phyloP scores from a whole-genome alignment of 2,329 filamentous ascomycete species.

The Aspergillus melleus region DNA sequence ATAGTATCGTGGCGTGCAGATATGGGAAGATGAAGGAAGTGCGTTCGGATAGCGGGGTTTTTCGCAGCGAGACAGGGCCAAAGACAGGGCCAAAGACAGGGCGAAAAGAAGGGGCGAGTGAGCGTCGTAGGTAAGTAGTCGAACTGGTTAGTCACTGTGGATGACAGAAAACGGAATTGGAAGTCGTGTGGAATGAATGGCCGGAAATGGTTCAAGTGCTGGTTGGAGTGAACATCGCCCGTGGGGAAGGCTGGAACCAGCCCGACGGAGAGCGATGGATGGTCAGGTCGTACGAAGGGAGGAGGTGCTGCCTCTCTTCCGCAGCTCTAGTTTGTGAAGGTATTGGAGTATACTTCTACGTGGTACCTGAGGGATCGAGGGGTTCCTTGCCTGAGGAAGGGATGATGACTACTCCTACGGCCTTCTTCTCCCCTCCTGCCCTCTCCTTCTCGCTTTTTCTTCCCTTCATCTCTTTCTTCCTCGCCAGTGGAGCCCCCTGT shows the following conservation, averaged over 20 bases:
- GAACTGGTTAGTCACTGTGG: background rate
- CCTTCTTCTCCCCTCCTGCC: background rate
- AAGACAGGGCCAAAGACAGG: background rate
- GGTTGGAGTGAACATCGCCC: background rate
- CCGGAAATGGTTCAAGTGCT: background rate
- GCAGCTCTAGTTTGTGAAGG: no score
- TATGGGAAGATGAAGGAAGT: background rate
- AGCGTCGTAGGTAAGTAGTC: background rate
- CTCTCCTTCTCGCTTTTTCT: background rate
- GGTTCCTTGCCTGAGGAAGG: background rate
- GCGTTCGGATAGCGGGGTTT: background rate
- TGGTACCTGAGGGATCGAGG: background rate
- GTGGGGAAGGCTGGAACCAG: background rate
- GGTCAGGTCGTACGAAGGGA: background rate
- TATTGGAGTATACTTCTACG: no score
- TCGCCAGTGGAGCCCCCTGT: no score
- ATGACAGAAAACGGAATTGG: background rate
- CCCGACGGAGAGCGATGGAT: background rate
- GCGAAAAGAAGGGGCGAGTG: background rate
- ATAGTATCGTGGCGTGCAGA: background rate
- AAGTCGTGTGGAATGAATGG: background rate
- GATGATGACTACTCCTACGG: background rate
- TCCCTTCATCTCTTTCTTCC: background rate
- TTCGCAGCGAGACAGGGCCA: background rate
- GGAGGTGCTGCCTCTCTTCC: no score